phyloP scores from a whole-genome alignment of 352 stramenopile genomes.

The Phytophthora sp. region DNA sequence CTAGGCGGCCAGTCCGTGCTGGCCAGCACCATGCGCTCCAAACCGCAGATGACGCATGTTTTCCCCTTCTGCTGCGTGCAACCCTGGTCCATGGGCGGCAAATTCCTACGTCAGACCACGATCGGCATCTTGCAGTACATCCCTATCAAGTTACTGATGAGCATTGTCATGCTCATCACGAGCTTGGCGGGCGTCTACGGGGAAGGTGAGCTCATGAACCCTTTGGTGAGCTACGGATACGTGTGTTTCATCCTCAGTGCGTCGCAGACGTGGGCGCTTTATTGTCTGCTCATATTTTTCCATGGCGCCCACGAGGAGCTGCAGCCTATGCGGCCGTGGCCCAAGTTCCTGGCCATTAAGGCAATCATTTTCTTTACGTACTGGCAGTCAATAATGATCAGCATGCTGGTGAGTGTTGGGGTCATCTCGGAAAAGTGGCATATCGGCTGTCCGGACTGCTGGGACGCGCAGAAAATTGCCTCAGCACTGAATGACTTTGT shows the following conservation, averaged over 20 bases:
- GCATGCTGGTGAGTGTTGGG: slow-evolving; percentile 84
- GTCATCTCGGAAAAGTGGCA: slow-evolving; percentile 87
- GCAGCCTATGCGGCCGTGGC: slow-evolving; percentile 86
- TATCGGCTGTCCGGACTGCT: slow-evolving; percentile 86
- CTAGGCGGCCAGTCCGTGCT: slow-evolving; percentile 85
- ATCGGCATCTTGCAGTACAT: slow-evolving; percentile 95
- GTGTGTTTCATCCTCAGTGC: slow-evolving; percentile 90
- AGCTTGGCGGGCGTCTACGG: slow-evolving; percentile 88
- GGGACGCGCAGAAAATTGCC: slow-evolving; percentile 85
- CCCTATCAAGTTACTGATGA: slow-evolving; percentile 88
- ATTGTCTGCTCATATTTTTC: slow-evolving; percentile 95
- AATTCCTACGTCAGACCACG: slow-evolving; percentile 93
- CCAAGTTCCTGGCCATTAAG: slow-evolving; percentile 96
- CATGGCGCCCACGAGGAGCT: slow-evolving; percentile 91
- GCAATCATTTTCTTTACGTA: slow-evolving; percentile 96
- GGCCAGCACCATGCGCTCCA: slow-evolving; percentile 84
- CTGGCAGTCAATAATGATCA: slow-evolving; percentile 94
- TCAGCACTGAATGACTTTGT: slow-evolving; percentile 94
- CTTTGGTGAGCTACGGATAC: slow-evolving; percentile 86
- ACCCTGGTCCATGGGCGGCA: slow-evolving; percentile 92
- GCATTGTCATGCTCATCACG: slow-evolving; percentile 88
- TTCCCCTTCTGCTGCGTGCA: slow-evolving; percentile 88
- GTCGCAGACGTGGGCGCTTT: slow-evolving; percentile 93
- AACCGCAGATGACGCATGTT: slow-evolving; percentile 82
- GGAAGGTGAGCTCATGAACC: slow-evolving; percentile 89